phyloP scores from a whole-genome alignment of 148 eudicot genomes.

The Persicaria maculosa region DNA sequence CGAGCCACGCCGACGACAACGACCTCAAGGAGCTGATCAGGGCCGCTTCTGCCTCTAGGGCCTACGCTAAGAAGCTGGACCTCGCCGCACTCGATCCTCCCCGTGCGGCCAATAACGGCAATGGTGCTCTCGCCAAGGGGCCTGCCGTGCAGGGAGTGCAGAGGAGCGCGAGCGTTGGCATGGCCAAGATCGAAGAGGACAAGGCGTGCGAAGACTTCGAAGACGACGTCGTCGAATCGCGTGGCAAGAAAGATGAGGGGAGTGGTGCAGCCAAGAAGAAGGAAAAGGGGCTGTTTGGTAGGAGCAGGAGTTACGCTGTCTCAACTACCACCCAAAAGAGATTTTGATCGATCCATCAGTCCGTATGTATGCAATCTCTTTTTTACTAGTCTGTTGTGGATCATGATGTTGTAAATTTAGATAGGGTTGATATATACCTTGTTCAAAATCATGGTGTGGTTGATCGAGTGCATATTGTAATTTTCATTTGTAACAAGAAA shows the following conservation, averaged over 20 bases:
- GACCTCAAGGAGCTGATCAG: slow-evolving; percentile 50
- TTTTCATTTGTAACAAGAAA: no score
- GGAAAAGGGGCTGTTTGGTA: neutral
- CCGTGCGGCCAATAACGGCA: neutral
- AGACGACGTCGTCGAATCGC: neutral
- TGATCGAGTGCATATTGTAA: no score
- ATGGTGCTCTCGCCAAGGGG: neutral
- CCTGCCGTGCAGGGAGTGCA: slow-evolving; percentile 21
- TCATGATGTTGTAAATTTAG: no score
- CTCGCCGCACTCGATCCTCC: neutral
- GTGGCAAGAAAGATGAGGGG: neutral
- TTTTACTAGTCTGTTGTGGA: no score
- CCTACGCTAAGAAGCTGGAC: slow-evolving; percentile 18
- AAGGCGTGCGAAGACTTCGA: slow-evolving; percentile 24
- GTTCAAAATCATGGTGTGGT: no score
- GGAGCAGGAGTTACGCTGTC: slow-evolving; percentile 1
- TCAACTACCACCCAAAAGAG: no score
- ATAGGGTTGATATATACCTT: no score
- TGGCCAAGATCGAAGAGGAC: slow-evolving; percentile 76
- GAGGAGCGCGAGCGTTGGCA: slow-evolving; percentile 60
- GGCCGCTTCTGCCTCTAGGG: slow-evolving; percentile 37
- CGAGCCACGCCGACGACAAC: slow-evolving; percentile 24
- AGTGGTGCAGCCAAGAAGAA: neutral
- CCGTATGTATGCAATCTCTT: no score
- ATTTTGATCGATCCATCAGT: no score